A percentile compares a stretch with the other conserved stretches of the same genome.
These are phyloP conservation scores for Russula vinacea DNA, from an alignment of 768 basidiomycete species.

Conservation along the genomic window DNA sequence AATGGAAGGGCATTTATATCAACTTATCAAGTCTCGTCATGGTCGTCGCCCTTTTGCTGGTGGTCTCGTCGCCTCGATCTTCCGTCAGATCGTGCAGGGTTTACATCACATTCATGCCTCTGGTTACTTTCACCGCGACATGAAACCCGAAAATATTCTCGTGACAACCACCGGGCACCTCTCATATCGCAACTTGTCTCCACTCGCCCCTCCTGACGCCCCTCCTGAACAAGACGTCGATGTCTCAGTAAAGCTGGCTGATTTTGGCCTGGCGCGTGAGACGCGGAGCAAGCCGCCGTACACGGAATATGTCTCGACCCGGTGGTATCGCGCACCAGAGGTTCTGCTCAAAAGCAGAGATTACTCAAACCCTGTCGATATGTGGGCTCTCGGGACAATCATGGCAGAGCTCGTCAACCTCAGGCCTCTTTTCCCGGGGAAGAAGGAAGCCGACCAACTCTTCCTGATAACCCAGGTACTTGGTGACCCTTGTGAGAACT, in stretches of 20 bases:
- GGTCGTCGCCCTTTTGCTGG: slow-evolving; percentile 94
- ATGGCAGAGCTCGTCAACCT: slow-evolving; percentile 96
- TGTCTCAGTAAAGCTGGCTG: slow-evolving; percentile 95
- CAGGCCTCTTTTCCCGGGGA: slow-evolving; percentile 92
- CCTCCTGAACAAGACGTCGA: slow-evolving; percentile 90
- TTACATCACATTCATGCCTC: slow-evolving; percentile 87
- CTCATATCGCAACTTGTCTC: slow-evolving; percentile 83
- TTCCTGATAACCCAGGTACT: slow-evolving; percentile 87
- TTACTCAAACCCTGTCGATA: slow-evolving; percentile 96
- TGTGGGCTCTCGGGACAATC: slow-evolving; percentile 99
- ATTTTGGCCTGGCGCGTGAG: slow-evolving; percentile 95
- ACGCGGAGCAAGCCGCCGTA: slow-evolving; percentile 87
- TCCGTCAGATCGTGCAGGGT: slow-evolving; percentile 86
- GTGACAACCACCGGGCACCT: slow-evolving; percentile 96
- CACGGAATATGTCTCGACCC: slow-evolving; percentile 98
- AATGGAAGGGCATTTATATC: slow-evolving; percentile 99
- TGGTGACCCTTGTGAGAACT: slow-evolving; percentile 84
- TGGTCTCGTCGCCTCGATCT: slow-evolving; percentile 92
- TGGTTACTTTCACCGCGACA: slow-evolving; percentile 98
- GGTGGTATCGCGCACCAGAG: slow-evolving; percentile 99
- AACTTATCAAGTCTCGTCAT: slow-evolving; percentile 95
- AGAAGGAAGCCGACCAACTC: slow-evolving; percentile 90
- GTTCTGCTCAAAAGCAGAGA: slow-evolving; percentile 87
- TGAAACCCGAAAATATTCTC: slow-evolving; percentile 99
- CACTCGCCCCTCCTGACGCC: slow-evolving; percentile 57